phyloP scores from a whole-genome alignment of 768 basidiomycete species.

The Albatrellus ellisii region DNA sequence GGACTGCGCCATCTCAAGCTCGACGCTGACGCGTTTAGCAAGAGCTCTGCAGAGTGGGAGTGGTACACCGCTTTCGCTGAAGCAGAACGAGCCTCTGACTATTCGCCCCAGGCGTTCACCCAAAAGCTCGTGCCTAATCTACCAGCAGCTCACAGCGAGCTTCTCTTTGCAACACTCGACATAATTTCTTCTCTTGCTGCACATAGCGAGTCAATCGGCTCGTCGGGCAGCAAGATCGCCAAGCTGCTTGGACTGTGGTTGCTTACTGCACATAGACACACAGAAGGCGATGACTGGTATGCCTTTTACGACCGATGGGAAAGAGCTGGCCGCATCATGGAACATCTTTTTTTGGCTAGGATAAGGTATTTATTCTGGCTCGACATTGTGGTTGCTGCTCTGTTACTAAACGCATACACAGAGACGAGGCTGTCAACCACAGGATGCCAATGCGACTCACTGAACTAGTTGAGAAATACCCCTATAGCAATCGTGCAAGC shows the following conservation, averaged over 20 bases:
- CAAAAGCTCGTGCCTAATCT: constrained; percentile 45
- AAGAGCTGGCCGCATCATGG: constrained; percentile 52
- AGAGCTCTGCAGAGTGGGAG: constrained; percentile 26
- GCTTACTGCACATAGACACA: constrained; percentile 33
- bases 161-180: constrained; percentile 44
- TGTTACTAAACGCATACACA: constrained; percentile 15
- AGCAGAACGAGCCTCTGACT: constrained; percentile 45
- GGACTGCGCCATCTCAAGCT: constrained; percentile 61
- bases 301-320: constrained; percentile 70
- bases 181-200: constrained; percentile 59
- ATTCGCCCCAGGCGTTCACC: constrained; percentile 51
- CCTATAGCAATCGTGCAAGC: constrained; percentile 31
- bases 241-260: constrained; percentile 69
- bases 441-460: constrained; percentile 57
- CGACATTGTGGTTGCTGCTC: background rate
- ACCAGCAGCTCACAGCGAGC: constrained; percentile 41
- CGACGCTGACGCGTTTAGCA: constrained; percentile 46
- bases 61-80: constrained; percentile 61
- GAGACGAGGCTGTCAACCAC: constrained; percentile 42
- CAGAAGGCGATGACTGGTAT: constrained; percentile 43
- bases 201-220: constrained; percentile 58
- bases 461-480: constrained; percentile 60
- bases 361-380: constrained; percentile 38
- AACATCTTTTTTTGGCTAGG: constrained; percentile 63
- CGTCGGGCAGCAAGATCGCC: constrained; percentile 66